phyloP scores from a whole-genome alignment of 805 yeast species.

The Candida silvicultrix region DNA sequence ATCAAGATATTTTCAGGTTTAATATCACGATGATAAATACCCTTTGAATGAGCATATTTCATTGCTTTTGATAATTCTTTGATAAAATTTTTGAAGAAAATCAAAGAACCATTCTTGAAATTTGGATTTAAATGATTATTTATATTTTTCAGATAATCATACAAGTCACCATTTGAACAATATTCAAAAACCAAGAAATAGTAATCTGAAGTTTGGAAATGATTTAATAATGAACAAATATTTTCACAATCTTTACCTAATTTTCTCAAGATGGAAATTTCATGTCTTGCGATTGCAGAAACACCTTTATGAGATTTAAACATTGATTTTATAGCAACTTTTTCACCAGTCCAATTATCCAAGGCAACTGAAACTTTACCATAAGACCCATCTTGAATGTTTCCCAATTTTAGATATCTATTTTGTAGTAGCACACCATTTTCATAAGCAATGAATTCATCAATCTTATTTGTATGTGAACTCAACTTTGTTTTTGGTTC shows the following conservation, averaged over 20 bases:
- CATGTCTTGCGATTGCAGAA: conserved; percentile 45
- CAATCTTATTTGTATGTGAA: conserved; percentile 19
- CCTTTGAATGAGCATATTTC: conserved; percentile 46
- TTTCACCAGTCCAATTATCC: conserved; percentile 25
- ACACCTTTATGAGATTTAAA: conserved; percentile 35
- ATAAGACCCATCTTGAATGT: conserved; percentile 53
- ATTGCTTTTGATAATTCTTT: conserved; percentile 49
- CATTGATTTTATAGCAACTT: conserved; percentile 53
- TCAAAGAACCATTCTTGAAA: conserved; percentile 3
- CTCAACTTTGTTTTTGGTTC: no score
- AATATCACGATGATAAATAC: conserved; percentile 64
- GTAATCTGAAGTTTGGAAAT: conserved; percentile 46
- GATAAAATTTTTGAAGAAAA: conserved; percentile 32
- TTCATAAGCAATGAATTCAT: conserved; percentile 36
- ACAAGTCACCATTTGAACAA: conserved; percentile 61
- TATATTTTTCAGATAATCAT: conserved; percentile 38
- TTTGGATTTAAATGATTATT: conserved; percentile 15
- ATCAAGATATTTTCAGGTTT: conserved; percentile 68
- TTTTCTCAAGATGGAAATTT: conserved; percentile 33
- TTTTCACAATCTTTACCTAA: conserved; percentile 32
- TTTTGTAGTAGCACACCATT: conserved; percentile 28
- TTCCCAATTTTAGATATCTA: conserved; percentile 36
- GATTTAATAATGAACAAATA: conserved; percentile 52
- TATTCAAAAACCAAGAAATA: conserved; percentile 59
- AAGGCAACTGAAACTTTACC: conserved; percentile 53